phyloP scores from a whole-genome alignment of 164 flowering plant species.

The Aristolochia fimbriata region DNA sequence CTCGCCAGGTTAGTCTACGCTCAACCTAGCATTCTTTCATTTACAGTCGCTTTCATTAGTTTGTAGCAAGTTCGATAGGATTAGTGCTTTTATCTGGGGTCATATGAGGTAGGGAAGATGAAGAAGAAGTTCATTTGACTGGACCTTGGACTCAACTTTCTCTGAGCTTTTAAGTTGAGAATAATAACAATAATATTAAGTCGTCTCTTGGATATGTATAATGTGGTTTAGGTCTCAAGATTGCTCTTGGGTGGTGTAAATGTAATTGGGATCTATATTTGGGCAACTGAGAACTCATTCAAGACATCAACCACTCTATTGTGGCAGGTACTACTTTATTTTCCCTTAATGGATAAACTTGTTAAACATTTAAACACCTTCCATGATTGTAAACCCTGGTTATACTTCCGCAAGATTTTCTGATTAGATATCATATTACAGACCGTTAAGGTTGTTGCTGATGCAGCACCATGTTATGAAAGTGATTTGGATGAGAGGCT shows the following conservation, averaged over 20 bases:
- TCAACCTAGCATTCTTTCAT: too few relatives aligned
- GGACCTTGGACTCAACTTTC: too few relatives aligned
- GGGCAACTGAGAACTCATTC: slow-evolving; percentile 53
- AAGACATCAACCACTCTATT: slow-evolving; percentile 55
- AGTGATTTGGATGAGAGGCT: slow-evolving; percentile 43
- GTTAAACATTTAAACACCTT: too few relatives aligned
- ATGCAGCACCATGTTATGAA: slow-evolving; percentile 38
- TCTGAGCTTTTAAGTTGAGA: too few relatives aligned
- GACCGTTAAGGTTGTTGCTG: slow-evolving; percentile 68
- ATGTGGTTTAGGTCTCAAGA: slow-evolving; percentile 51
- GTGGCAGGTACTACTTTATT: slow-evolving; percentile 47
- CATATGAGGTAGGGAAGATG: too few relatives aligned
- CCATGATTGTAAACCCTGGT: too few relatives aligned
- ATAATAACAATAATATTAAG: neutral
- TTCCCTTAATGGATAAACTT: neutral
- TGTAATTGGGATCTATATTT: slow-evolving; percentile 74
- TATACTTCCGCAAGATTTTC: too few relatives aligned
- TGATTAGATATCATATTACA: slow-evolving; percentile 18
- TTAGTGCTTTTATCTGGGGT: too few relatives aligned
- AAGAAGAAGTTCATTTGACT: too few relatives aligned
- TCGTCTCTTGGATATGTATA: neutral
- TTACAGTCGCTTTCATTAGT: too few relatives aligned
- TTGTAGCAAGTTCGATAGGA: too few relatives aligned
- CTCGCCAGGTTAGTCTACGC: slow-evolving; percentile 54
- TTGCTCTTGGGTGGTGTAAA: slow-evolving; percentile 82